Evolutionary conservation across 768 basidiomycete species (phyloP), one percentile per base, ranked within the genome.

Genomic region (Rhizopogon vinicolor): DNA sequence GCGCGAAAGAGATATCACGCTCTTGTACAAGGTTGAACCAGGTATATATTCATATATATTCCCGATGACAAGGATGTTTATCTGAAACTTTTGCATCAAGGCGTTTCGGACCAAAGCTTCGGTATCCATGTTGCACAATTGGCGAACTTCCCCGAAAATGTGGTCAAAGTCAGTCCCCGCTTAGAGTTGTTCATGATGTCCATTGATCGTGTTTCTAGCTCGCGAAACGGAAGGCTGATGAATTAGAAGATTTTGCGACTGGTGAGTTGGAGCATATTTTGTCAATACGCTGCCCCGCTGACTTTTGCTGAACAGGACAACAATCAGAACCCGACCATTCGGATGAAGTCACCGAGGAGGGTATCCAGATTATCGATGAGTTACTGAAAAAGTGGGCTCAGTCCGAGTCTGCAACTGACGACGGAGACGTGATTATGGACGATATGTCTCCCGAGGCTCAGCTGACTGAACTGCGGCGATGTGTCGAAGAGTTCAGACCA

Each of bases 101-200:
- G 93, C 13, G 81, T 97, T 19, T 93, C 91, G 44, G 96, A 98
- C 67, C 96, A 98, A 71, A 96, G 93, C 66, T 98, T 98, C 65
- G 97, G 96, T 71, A 98, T 99, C 29, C 94, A 98, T 62, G 97
- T 99, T 14, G 97, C 97, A 0, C 82, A 93, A 67, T 76, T 98
- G n/a, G 96, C 96, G 3, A 95, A 98, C 70, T 99, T 99, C 72
- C 97, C 97, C 0, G 91, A 95, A 57, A 89, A 85, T 60, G 95
- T 98, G 10, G 82, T 98, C 57, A 91, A 89, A 78, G 89, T 91
- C 48, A 55, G 76, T 58, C 10, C 18, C 22, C 7, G 41, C 2
- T 10, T 48, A 14, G n/a, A 39, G 28, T 10, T 44, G 3, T 35
- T 14, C 1, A 33, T 0, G 1, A 10, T 19, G 2, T 54, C 22